Percentiles rank a stretch among this genome's conserved stretches.
These are phyloP conservation scores for Breynia disticha DNA, from an alignment of 441 rosid species.

Conservation along the genomic window DNA sequence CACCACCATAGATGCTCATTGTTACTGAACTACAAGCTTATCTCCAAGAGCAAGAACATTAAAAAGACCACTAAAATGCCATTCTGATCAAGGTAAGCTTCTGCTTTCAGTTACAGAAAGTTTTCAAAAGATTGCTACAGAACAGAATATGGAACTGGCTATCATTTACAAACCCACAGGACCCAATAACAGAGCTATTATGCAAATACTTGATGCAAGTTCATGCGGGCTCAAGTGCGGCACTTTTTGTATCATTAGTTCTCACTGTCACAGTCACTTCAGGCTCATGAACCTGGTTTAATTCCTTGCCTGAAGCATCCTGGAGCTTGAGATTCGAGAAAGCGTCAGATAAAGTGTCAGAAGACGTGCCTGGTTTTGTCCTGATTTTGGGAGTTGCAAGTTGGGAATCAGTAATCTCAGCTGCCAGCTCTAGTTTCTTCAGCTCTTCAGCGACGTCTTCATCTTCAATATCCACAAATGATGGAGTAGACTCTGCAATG, in stretches of 20 bases:
- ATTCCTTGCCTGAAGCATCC: conserved; percentile 20
- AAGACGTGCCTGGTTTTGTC: conserved; percentile 16
- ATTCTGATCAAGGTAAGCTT: too few relatives aligned
- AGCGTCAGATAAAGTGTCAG: conserved; percentile 38
- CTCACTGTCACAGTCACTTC: conserved; percentile 10
- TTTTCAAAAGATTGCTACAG: too few relatives aligned
- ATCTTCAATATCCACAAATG: conserved; percentile 40
- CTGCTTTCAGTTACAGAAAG: too few relatives aligned
- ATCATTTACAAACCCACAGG: too few relatives aligned
- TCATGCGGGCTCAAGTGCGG: conserved; percentile 42
- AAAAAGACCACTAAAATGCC: too few relatives aligned
- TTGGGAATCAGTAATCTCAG: conserved; percentile 30
- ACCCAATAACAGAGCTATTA: too few relatives aligned
- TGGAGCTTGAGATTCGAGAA: conserved; percentile 46
- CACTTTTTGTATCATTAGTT: conserved; percentile 21
- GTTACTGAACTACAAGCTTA: too few relatives aligned
- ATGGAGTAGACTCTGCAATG: conserved; percentile 37
- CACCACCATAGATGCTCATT: too few relatives aligned
- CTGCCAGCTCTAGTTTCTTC: conserved; percentile 46
- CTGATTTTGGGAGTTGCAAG: conserved; percentile 5
- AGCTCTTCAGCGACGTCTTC: conserved; percentile 66
- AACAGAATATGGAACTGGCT: too few relatives aligned
- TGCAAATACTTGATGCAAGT: too few relatives aligned
- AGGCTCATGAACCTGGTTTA: conserved; percentile 9
- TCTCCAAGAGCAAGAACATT: too few relatives aligned